Conservation (phyloP, 805 yeast genomes). For the Vanderwaltozyma verrucispora region DNA sequence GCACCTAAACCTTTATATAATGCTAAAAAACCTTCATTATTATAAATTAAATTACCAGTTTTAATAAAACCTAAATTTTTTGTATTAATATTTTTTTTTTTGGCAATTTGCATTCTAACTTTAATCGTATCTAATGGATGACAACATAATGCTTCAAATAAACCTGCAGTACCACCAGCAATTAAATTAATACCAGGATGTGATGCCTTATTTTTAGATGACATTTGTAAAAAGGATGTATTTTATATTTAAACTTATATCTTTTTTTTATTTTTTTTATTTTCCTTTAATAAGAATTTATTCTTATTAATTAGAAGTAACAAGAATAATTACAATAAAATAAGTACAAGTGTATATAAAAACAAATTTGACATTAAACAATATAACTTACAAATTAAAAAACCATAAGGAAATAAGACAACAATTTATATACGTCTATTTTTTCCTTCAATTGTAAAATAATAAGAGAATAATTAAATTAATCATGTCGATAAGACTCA, state of each 20-base stretch:
- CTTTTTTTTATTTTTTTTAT: neutral
- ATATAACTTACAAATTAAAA: too few species aligned
- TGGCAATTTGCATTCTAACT: slow-evolving; percentile 91
- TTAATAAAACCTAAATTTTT: slow-evolving; percentile 79
- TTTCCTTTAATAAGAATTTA: neutral
- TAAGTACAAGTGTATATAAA: too few species aligned
- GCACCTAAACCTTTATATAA: slow-evolving; percentile 95
- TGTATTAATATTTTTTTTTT: slow-evolving; percentile 35
- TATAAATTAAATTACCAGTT: slow-evolving; percentile 71
- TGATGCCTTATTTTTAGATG: slow-evolving; percentile 29
- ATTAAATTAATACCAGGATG: slow-evolving; percentile 53
- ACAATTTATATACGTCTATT: too few species aligned
- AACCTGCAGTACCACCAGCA: slow-evolving; percentile 96
- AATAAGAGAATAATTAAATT: too few species aligned
- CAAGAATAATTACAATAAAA: too few species aligned
- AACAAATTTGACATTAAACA: too few species aligned
- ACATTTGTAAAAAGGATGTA: too few species aligned
- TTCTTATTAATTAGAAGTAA: too few species aligned
- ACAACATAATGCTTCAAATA: slow-evolving; percentile 94
- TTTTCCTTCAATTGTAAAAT: too few species aligned
- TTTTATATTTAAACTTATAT: too few species aligned
- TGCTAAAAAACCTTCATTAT: slow-evolving; percentile 74
- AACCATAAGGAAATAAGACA: too few species aligned
- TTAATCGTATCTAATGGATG: slow-evolving; percentile 98
- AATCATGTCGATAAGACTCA: too few species aligned